Conservation (phyloP, 2,329 filamentous ascomycete species). For the Colletotrichum aenigma region DNA sequence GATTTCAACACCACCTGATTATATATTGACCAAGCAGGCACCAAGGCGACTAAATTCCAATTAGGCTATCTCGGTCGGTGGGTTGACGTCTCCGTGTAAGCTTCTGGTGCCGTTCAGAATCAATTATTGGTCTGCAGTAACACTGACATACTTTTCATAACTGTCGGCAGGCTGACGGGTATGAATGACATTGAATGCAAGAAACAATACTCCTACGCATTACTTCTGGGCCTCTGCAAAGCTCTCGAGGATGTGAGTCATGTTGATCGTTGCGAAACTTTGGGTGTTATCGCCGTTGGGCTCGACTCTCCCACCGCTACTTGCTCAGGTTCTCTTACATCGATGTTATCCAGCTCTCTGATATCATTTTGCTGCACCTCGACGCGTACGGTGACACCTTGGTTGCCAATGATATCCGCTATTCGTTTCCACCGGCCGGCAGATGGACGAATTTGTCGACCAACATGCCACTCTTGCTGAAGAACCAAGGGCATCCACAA, state of each 20-base stretch:
- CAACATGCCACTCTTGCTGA: neutral
- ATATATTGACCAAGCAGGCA: neutral
- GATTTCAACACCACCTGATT: neutral
- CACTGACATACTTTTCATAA: neutral
- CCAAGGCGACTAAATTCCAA: neutral
- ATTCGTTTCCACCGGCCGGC: neutral
- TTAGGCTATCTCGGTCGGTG: accelerated
- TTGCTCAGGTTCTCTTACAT: neutral
- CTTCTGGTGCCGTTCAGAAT: neutral
- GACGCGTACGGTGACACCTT: neutral
- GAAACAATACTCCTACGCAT: neutral
- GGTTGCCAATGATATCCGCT: neutral
- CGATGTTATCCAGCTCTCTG: neutral
- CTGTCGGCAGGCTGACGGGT: neutral
- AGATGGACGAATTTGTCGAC: neutral
- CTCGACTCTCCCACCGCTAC: neutral
- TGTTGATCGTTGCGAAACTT: neutral
- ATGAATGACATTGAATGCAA: neutral
- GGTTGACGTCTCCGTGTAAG: neutral
- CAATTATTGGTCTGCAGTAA: accelerated
- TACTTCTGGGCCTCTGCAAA: neutral
- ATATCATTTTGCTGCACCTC: neutral
- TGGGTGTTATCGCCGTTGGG: neutral
- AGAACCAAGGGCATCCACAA: neutral
- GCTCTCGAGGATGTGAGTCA: neutral